phyloP scores from a whole-genome alignment of 192 early-diverging fungal species.

The Glomus cerebriforme region DNA sequence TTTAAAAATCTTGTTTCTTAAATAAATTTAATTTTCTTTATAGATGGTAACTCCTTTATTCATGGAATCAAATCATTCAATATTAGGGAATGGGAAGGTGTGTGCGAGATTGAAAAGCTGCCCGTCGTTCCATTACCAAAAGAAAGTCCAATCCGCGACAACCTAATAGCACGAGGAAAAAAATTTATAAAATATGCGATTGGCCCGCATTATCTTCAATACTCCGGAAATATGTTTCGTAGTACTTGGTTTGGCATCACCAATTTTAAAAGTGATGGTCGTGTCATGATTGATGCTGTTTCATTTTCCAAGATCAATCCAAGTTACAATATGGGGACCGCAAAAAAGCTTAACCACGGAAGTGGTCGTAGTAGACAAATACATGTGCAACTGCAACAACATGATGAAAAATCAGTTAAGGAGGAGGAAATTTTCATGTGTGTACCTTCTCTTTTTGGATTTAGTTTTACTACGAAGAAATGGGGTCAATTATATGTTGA shows the following conservation, averaged over 20 bases:
- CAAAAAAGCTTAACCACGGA: too few relatives aligned
- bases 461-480: too few relatives aligned
- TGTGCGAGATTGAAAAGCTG: neutral
- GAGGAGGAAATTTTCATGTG: too few relatives aligned
- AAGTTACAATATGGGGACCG: neutral
- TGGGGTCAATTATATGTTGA: too few relatives aligned
- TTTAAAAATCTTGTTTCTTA: neutral
- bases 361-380: too few relatives aligned
- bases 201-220: neutral
- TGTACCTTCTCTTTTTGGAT: too few relatives aligned
- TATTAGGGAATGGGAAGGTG: neutral
- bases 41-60: neutral
- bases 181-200: neutral
- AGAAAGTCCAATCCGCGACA: neutral
- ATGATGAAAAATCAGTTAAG: too few relatives aligned
- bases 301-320: neutral
- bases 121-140: neutral
- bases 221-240: neutral
- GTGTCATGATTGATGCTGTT: neutral
- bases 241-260: neutral
- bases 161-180: neutral
- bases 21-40: neutral
- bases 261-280: neutral
- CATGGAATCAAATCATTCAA: neutral
- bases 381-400: too few relatives aligned